phyloP scores from a whole-genome alignment of 768 basidiomycete genomes.

The Agaricus subrufescens region DNA sequence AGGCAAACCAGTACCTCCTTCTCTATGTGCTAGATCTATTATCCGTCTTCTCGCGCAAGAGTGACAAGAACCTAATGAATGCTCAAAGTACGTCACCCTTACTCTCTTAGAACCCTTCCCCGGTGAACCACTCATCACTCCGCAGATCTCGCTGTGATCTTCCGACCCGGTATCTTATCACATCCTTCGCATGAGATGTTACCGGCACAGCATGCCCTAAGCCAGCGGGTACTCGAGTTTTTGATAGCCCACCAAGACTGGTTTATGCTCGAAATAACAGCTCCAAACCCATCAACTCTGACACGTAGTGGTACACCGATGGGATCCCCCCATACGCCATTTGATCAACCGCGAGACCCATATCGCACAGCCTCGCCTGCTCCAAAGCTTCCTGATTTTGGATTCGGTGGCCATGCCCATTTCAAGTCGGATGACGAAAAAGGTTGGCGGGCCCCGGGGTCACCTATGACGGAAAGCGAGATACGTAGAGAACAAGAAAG shows the following conservation, averaged over 20 bases:
- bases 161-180: conserved; percentile 91
- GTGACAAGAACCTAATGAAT: conserved; percentile 93
- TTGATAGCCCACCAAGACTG: conserved; percentile 94
- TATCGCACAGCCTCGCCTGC: conserved; percentile 11
- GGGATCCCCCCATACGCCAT: not conserved
- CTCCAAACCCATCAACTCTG: conserved; percentile 32
- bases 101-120: not conserved
- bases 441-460: conserved; percentile 13
- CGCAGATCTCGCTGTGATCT: conserved; percentile 92
- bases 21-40: conserved; percentile 95
- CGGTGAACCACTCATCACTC: not conserved
- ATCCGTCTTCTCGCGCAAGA: conserved; percentile 89
- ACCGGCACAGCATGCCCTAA: conserved; percentile 81
- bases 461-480: conserved; percentile 17
- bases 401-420: not conserved
- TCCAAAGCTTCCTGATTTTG: not conserved
- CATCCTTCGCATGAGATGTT: conserved; percentile 85
- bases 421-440: not conserved
- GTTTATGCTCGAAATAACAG: conserved; percentile 87
- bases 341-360: conserved; percentile 10
- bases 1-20: conserved; percentile 90
- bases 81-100: conserved; percentile 67
- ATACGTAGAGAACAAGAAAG: conserved; percentile 24
- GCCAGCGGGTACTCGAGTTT: conserved; percentile 90
- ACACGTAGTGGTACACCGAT: not conserved